phyloP scores from a whole-genome alignment of 352 stramenopile genomes.

The Phytophthora hybrid region DNA sequence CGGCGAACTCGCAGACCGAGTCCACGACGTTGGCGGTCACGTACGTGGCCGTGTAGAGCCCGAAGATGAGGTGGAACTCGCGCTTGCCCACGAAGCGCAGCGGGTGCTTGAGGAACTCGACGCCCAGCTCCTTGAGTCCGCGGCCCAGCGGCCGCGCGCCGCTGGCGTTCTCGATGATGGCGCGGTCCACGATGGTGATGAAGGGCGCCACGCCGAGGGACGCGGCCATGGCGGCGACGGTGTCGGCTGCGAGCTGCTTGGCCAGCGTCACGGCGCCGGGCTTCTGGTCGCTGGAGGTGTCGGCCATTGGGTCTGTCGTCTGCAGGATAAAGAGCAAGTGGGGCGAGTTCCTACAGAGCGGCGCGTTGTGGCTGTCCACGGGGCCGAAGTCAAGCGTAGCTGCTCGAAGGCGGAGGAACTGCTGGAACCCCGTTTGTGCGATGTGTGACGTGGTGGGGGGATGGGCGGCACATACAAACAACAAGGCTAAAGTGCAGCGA shows the following conservation, averaged over 20 bases:
- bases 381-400: constrained; percentile 31
- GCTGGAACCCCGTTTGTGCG: constrained; percentile 26
- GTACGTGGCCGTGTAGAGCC: constrained; percentile 92
- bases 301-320: constrained; percentile 30
- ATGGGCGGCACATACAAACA: constrained; percentile 32
- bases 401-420: constrained; percentile 22
- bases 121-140: constrained; percentile 72
- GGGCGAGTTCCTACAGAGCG: neutral
- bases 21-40: constrained; percentile 87
- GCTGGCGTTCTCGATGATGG: constrained; percentile 92
- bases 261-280: constrained; percentile 37
- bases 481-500: constrained; percentile 17
- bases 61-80: constrained; percentile 92
- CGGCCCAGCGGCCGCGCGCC: constrained; percentile 67
- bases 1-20: constrained; percentile 82
- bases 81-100: constrained; percentile 86
- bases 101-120: constrained; percentile 69
- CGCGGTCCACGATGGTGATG: constrained; percentile 90
- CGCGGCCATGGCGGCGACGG: constrained; percentile 64
- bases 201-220: constrained; percentile 86
- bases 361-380: constrained; percentile 22
- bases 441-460: constrained; percentile 35
- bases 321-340: constrained; percentile 36
- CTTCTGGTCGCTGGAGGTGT: constrained; percentile 26
- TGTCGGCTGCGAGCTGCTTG: constrained; percentile 67